Base-by-base conservation (phyloP, 73 alveolate genomes). In the Loxodes magnus region DNA sequence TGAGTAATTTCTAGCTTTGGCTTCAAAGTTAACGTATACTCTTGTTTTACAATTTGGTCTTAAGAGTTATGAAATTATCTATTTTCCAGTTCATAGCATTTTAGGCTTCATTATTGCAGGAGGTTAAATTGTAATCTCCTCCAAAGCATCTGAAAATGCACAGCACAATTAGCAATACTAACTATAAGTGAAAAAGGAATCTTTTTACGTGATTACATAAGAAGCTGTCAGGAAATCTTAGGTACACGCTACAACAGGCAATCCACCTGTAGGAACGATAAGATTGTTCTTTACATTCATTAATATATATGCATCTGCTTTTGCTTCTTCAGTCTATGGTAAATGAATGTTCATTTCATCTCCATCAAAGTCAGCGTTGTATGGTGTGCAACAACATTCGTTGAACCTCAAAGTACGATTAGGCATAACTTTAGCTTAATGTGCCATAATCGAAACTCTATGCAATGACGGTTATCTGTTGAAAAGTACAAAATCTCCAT, bases 361-460 rank as follows among this genome's bases (percentile, higher is more conserved):
- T 7, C 98, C 99, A 73, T 95, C 99, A 66, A 95, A 95, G 77
- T 95, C 99, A 4, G 99, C 99, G 64, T 95, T 95, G 82, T 90
- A 95, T 10, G 99, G 99, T 4, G 97, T 79, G 72, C 99, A 95
- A 42, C 75, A 80, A 72, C 99, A 77, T 67, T 89, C 99, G 74
- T 95, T 95, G 44, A 95, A 95, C 49, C 99, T 77, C 24, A 95
- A 63, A 25, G 99, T 95, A 51, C 96, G 86, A 88, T 96, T 87
- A 41, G 95, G 95, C 84, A 93, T 87, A 2, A 95, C 94, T 43
- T 88, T 90, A 12, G 96, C 99, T 56, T 85, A 74, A 71, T 90
- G 93, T 4, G 97, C 90, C 99, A 93, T 93, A 41, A 93, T 90
- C 35, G 99, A 93, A 12, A 93, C 70, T 64, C 99, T 76, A 65